These are phyloP conservation scores for Trametes hirsuta DNA, from an alignment of 1,284 basidiomycete genomes.

Conservation along the genomic window DNA sequence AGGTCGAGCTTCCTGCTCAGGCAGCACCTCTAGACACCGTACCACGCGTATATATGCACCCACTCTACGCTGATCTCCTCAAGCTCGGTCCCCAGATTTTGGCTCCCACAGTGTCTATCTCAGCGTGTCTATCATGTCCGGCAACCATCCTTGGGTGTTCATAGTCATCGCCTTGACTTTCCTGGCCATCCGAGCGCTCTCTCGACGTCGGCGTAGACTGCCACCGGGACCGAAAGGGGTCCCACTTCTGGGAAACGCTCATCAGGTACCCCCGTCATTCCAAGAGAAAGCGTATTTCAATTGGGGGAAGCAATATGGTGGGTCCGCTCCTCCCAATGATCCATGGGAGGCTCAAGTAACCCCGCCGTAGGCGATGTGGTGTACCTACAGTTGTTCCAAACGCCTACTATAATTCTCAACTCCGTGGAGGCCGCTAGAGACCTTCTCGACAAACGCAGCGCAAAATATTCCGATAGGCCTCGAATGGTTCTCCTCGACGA, in stretches of 20 bases:
- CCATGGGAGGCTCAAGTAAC: too few relatives aligned
- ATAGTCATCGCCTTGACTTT: too few relatives aligned
- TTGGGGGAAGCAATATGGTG: conserved; percentile 26
- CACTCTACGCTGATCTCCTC: too few relatives aligned
- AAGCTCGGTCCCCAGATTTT: too few relatives aligned
- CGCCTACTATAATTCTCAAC: conserved; percentile 41
- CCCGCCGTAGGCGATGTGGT: neutral
- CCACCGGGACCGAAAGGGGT: neutral
- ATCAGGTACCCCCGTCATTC: neutral
- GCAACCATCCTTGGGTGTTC: too few relatives aligned
- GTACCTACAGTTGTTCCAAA: conserved; percentile 30
- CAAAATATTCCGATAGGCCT: conserved; percentile 43
- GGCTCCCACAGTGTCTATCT: too few relatives aligned
- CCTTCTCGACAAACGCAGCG: conserved; percentile 43
- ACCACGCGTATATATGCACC: too few relatives aligned
- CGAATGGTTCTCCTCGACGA: conserved; percentile 31
- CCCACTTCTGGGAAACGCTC: neutral
- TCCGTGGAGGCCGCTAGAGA: conserved; percentile 39
- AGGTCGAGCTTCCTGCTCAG: too few relatives aligned
- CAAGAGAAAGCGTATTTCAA: neutral
- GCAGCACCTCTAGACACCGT: too few relatives aligned
- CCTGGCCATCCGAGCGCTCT: too few relatives aligned
- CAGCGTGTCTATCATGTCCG: too few relatives aligned
- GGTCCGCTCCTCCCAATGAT: neutral
- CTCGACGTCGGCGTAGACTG: neutral